Percentiles rank a stretch among this genome's conserved stretches.
phyloP scores from a whole-genome alignment of 2,329 filamentous ascomycete species.

The Aurifilum marmelostoma region DNA sequence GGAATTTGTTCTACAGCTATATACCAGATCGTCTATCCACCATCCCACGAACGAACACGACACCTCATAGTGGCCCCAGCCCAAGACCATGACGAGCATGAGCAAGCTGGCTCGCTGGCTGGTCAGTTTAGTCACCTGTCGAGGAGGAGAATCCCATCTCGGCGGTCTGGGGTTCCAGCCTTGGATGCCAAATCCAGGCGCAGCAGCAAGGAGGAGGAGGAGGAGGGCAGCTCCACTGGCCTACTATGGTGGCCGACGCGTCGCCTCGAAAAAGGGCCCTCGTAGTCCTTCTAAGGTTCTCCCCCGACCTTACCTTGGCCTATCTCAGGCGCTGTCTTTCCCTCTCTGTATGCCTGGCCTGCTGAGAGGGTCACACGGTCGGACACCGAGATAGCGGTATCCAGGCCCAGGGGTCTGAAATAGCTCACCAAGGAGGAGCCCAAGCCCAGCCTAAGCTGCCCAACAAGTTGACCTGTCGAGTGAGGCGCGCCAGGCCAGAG shows the following conservation, averaged over 20 bases:
- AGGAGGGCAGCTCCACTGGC: conserved; percentile 8
- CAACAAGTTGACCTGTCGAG: conserved; percentile 2
- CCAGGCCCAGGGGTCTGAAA: neutral
- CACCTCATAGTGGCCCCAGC: conserved; percentile 13
- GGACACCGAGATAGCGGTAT: conserved; percentile 21
- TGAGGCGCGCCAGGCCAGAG: neutral
- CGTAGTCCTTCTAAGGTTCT: neutral
- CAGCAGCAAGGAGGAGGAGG: neutral
- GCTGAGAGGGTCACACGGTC: conserved; percentile 13
- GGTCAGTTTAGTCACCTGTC: conserved; percentile 10
- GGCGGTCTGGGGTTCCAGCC: conserved; percentile 12
- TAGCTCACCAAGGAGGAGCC: neutral
- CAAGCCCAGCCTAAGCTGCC: neutral
- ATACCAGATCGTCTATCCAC: conserved; percentile 10
- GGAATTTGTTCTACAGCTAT: conserved; percentile 1
- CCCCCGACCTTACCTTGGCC: neutral
- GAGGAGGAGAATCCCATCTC: conserved; percentile 3
- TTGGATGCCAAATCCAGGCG: conserved; percentile 6
- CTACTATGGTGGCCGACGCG: neutral
- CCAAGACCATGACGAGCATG: neutral
- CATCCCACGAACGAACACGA: conserved; percentile 9
- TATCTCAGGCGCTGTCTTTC: neutral
- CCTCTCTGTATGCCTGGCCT: neutral
- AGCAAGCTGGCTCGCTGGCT: neutral
- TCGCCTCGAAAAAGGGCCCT: neutral